Conservation (phyloP, 352 stramenopile genomes). For the Pythium chondricola region DNA sequence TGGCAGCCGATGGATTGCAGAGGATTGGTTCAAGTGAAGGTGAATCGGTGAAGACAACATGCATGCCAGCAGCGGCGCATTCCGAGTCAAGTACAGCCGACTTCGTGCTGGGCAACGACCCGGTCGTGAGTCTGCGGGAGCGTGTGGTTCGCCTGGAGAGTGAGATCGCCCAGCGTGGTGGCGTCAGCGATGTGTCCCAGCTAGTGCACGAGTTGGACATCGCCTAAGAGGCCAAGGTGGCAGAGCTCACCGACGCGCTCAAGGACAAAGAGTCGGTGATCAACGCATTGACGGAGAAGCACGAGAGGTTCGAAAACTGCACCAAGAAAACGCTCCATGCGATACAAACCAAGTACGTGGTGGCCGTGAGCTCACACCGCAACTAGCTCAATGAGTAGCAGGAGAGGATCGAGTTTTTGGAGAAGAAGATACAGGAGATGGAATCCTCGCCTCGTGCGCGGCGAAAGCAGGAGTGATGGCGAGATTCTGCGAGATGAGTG, state of each 20-base stretch:
- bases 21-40: too few relatives aligned
- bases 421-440: conserved; percentile 84
- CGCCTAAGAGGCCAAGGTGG: conserved; percentile 65
- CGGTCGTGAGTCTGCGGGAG: conserved; percentile 44
- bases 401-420: conserved; percentile 74
- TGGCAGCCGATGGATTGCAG: too few relatives aligned
- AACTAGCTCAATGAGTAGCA: conserved; percentile 87
- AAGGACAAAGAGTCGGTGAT: conserved; percentile 87
- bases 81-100: too few relatives aligned
- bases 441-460: conserved; percentile 68
- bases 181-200: conserved; percentile 40
- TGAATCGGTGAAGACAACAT: too few relatives aligned
- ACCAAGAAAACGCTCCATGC: conserved; percentile 87
- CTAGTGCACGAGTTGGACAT: conserved; percentile 69
- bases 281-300: conserved; percentile 84
- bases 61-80: too few relatives aligned
- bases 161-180: conserved; percentile 53
- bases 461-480: conserved; percentile 87
- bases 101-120: conserved; percentile 53
- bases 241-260: conserved; percentile 71
- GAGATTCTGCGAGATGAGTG: conserved; percentile 77
- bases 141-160: conserved; percentile 65
- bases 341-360: conserved; percentile 90
- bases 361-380: conserved; percentile 80
- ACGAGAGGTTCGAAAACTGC: conserved; percentile 85